Evolutionary conservation across 495 filamentous ascomycete genomes (phyloP).

Genomic region (Talaromyces ruber): DNA sequence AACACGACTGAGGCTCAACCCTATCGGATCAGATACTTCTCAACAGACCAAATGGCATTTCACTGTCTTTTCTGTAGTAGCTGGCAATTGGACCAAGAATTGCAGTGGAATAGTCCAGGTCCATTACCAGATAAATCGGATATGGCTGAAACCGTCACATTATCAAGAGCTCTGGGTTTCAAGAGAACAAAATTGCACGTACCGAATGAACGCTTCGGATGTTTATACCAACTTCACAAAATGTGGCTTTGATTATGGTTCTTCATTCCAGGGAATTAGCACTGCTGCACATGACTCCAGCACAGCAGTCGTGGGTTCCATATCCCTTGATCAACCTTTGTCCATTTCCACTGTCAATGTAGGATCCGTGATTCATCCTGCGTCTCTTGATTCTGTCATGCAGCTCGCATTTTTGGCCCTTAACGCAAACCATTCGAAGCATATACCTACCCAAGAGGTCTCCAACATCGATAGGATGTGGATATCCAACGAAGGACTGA

Average conservation of each 20-base stretch:
- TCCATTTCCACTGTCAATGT: background rate
- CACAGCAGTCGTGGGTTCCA: background rate
- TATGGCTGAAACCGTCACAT: background rate
- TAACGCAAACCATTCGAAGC: background rate
- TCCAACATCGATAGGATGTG: background rate
- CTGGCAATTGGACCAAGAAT: background rate
- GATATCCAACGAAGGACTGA: background rate
- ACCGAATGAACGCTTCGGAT: background rate
- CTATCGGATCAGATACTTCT: background rate
- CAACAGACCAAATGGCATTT: background rate
- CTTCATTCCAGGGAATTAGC: background rate
- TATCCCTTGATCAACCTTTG: background rate
- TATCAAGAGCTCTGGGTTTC: background rate
- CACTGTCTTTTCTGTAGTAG: background rate
- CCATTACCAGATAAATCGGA: background rate
- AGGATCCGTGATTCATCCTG: background rate
- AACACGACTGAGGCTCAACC: background rate
- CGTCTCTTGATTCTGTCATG: background rate
- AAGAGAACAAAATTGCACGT: background rate
- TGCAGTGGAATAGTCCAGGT: background rate
- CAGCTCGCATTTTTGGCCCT: background rate
- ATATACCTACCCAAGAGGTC: background rate
- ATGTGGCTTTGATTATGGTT: background rate
- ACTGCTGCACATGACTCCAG: background rate
- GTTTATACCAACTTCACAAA: background rate